These are phyloP conservation scores for Fraxinus americana DNA, from an alignment of 257 asterid species.

Conservation along the genomic window DNA sequence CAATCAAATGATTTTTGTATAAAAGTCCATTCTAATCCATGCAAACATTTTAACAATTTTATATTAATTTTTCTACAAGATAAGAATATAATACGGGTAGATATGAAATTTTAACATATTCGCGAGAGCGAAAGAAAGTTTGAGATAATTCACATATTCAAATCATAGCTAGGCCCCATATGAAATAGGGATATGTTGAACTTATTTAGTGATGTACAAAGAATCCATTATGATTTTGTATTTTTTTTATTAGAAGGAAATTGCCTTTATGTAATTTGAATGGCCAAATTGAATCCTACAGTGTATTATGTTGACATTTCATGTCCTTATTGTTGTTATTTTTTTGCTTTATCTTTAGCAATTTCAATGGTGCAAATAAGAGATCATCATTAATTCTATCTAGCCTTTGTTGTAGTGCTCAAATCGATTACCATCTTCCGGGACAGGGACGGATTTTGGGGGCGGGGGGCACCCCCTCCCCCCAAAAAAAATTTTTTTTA, in stretches of 20 bases:
- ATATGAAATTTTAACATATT: background rate
- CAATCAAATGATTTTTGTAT: background rate
- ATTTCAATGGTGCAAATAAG: slow-evolving; percentile 54
- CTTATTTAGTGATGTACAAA: slow-evolving; percentile 13
- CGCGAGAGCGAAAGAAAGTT: background rate
- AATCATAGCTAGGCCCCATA: slow-evolving; percentile 13
- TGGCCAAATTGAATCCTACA: slow-evolving; percentile 36
- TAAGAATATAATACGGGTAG: background rate
- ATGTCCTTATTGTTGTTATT: background rate
- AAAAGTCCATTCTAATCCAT: background rate
- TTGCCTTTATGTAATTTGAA: slow-evolving; percentile 53
- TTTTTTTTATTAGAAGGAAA: slow-evolving; percentile 9
- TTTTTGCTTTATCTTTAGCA: slow-evolving; percentile 31
- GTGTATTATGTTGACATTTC: slow-evolving; percentile 35
- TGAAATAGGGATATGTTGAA: slow-evolving; percentile 14
- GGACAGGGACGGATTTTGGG: too few species aligned
- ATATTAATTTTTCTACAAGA: background rate
- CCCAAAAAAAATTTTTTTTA: too few species aligned
- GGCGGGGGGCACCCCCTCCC: too few species aligned
- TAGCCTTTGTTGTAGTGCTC: slow-evolving; percentile 47
- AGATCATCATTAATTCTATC: slow-evolving; percentile 31
- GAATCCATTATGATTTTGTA: slow-evolving; percentile 17
- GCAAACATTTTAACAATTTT: background rate
- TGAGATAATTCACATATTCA: background rate
- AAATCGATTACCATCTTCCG: too few species aligned